Conservation (phyloP, 2,329 filamentous ascomycete genomes). For the Intubia oerlemansii region DNA sequence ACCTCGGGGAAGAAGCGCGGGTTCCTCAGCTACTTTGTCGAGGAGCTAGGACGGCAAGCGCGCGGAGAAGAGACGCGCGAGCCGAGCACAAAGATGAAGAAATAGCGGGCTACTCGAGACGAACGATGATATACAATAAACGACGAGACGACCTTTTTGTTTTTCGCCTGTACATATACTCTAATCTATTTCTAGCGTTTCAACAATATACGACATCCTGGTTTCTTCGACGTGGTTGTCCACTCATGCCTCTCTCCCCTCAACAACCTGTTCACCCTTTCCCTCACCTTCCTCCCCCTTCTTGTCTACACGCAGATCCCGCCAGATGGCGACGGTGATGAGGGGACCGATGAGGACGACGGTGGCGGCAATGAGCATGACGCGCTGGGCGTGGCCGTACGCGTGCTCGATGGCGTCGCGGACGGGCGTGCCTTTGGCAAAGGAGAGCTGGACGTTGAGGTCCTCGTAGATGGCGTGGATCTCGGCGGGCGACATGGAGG, state of each 20-base stretch:
- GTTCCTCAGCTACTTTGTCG: constrained; percentile 26
- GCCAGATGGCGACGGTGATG: neutral
- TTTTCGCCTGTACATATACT: too few species aligned
- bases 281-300: too few species aligned
- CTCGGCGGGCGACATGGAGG: constrained; percentile 16
- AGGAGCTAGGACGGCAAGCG: constrained; percentile 29
- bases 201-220: neutral
- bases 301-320: neutral
- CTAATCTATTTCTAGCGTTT: too few species aligned
- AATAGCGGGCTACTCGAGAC: neutral
- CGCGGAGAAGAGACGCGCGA: constrained; percentile 17
- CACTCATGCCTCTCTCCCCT: constrained; percentile 1
- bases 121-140: too few species aligned
- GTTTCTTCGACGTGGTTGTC: neutral
- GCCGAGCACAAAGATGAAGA: neutral
- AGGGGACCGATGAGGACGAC: neutral
- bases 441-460: constrained; percentile 27
- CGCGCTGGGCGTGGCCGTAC: constrained; percentile 27
- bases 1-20: constrained; percentile 7
- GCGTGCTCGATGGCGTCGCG: constrained; percentile 32
- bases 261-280: too few species aligned
- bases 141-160: too few species aligned
- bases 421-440: constrained; percentile 23
- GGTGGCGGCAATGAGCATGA: constrained; percentile 23
- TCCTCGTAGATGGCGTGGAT: constrained; percentile 27